These are phyloP conservation scores for Chytriomyces confervae DNA, from an alignment of 192 early-diverging fungal genomes.

Conservation along the genomic window DNA sequence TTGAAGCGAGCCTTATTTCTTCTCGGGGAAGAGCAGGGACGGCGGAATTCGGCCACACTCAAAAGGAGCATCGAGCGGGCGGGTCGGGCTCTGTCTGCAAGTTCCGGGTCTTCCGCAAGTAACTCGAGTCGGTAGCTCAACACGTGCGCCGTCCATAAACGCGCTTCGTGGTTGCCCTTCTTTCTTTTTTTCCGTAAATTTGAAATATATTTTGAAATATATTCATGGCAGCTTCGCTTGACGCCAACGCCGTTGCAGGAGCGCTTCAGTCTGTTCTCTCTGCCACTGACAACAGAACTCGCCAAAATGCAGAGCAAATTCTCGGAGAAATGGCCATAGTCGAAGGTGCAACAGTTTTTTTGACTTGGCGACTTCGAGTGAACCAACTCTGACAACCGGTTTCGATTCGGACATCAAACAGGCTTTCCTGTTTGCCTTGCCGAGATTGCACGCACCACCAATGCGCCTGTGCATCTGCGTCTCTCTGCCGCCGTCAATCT, in stretches of 20 bases:
- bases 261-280: slow-evolving; percentile 4
- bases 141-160: neutral
- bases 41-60: neutral
- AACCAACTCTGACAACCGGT: too few relatives aligned
- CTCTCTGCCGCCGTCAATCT: slow-evolving; percentile 26
- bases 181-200: neutral
- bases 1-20: neutral
- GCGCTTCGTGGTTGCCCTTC: neutral
- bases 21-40: neutral
- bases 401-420: too few relatives aligned
- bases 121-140: too few relatives aligned
- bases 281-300: slow-evolving; percentile 15
- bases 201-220: neutral
- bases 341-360: neutral
- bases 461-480: slow-evolving; percentile 18
- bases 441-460: neutral
- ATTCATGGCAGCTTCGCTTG: neutral
- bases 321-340: slow-evolving; percentile 6
- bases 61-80: slow-evolving; percentile 1
- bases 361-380: neutral
- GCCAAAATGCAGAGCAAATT: slow-evolving; percentile 12
- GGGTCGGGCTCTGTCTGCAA: neutral
- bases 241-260: neutral
- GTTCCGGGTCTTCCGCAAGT: too few relatives aligned
- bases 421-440: slow-evolving; percentile 14